Percentiles rank a stretch among this genome's conserved stretches.
Evolutionary conservation across 164 flowering plant species (phyloP).

Genomic region (Tetrastigma voinierianum): DNA sequence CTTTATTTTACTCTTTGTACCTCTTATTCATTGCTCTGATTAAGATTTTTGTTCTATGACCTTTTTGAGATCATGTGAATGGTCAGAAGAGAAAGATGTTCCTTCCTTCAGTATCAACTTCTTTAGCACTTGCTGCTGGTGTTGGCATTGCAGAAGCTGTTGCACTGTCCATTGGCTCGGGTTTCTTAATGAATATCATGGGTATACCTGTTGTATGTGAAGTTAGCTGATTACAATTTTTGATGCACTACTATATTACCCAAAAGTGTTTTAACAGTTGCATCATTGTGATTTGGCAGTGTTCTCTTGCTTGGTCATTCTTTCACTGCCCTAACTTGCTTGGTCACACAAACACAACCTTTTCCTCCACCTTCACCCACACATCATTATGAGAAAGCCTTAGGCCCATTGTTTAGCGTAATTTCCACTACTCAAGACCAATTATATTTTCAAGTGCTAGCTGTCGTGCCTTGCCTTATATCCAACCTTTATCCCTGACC

Average conservation of each 20-base stretch:
- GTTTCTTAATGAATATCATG: constrained; percentile 79
- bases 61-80: constrained; percentile 21
- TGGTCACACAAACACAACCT: too few species aligned
- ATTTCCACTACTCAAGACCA: too few species aligned
- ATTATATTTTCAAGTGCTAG: too few species aligned
- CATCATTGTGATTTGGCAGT: not conserved
- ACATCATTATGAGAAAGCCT: too few species aligned
- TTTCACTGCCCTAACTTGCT: too few species aligned
- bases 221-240: constrained; percentile 16
- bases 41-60: constrained; percentile 9
- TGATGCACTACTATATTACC: not conserved
- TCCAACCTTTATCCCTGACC: too few species aligned
- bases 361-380: too few species aligned
- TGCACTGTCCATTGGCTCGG: constrained; percentile 78
- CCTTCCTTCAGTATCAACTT: constrained; percentile 82
- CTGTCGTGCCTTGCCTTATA: too few species aligned
- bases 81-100: constrained; percentile 42
- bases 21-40: constrained; percentile 9
- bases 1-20: not conserved
- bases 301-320: not conserved
- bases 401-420: too few species aligned
- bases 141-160: constrained; percentile 83
- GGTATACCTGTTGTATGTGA: constrained; percentile 95
- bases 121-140: constrained; percentile 77
- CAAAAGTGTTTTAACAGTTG: constrained; percentile 1